Conservation (phyloP, 345 rosid genomes). For the Odontarrhena argentea region DNA sequence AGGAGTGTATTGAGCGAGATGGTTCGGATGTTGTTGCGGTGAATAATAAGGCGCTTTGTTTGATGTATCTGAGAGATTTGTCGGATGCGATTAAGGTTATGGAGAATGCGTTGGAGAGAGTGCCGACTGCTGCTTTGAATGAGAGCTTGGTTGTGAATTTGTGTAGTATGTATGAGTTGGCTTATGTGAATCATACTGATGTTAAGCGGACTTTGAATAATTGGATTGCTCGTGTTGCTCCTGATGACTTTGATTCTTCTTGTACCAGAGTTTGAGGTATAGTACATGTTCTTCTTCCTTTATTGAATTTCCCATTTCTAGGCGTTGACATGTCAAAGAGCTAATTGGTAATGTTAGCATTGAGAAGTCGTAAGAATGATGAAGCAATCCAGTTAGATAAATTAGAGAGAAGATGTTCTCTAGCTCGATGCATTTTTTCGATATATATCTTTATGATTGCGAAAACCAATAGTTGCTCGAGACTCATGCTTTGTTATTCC, state of each 20-base stretch:
- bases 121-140: conserved; percentile 79
- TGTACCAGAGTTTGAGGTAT: conserved; percentile 76
- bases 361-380: not conserved
- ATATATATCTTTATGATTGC: too few species aligned
- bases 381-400: too few species aligned
- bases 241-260: conserved; percentile 90
- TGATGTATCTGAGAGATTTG: conserved; percentile 91
- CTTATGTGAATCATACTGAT: conserved; percentile 87
- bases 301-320: not conserved
- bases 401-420: too few species aligned
- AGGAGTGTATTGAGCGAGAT: conserved; percentile 89
- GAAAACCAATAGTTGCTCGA: not conserved
- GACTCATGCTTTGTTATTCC: not conserved
- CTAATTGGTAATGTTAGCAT: not conserved
- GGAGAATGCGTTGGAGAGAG: conserved; percentile 86
- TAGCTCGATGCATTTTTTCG: too few species aligned
- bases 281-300: not conserved
- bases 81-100: conserved; percentile 83
- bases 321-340: not conserved
- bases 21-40: conserved; percentile 67
- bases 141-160: conserved; percentile 89
- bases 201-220: conserved; percentile 75
- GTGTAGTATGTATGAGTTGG: conserved; percentile 98
- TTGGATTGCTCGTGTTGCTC: conserved; percentile 91
- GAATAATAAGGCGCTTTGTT: conserved; percentile 83